phyloP scores from a whole-genome alignment of 2,329 filamentous ascomycete genomes.

The Sphaerulina populicola region DNA sequence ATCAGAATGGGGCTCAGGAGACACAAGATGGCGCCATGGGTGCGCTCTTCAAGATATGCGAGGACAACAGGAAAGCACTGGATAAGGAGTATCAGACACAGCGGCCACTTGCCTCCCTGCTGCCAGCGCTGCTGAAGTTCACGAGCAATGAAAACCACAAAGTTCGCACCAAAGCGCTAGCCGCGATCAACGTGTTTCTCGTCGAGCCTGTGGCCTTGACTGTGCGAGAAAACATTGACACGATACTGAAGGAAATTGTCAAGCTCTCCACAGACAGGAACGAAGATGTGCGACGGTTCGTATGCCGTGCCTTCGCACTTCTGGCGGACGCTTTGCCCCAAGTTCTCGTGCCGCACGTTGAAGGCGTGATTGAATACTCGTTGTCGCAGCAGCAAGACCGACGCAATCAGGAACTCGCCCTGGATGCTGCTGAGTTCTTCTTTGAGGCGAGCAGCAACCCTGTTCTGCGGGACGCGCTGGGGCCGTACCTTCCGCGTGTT shows the following conservation, averaged over 20 bases:
- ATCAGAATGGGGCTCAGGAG: constrained; percentile 59
- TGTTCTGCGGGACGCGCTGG: constrained; percentile 65
- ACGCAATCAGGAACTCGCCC: constrained; percentile 79
- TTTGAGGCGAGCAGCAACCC: constrained; percentile 84
- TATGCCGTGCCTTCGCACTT: constrained; percentile 87
- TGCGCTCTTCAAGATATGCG: constrained; percentile 88
- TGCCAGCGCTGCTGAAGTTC: constrained; percentile 84
- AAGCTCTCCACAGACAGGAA: constrained; percentile 66
- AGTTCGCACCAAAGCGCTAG: constrained; percentile 71
- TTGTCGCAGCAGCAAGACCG: constrained; percentile 73
- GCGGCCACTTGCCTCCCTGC: constrained; percentile 75
- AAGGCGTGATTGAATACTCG: constrained; percentile 85
- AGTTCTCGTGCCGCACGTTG: constrained; percentile 80
- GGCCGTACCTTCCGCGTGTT: constrained; percentile 71
- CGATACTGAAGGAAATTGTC: constrained; percentile 75
- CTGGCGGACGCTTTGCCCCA: constrained; percentile 85
- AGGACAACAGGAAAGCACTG: constrained; percentile 82
- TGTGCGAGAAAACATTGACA: constrained; percentile 70
- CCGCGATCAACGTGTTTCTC: constrained; percentile 85
- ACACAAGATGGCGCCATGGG: constrained; percentile 91
- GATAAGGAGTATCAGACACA: constrained; percentile 84
- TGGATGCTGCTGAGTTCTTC: constrained; percentile 97
- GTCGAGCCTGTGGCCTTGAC: constrained; percentile 64
- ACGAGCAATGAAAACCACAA: constrained; percentile 67
- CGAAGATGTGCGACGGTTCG: constrained; percentile 78